Conservation (phyloP, 345 rosid genomes). For the Linum lewisii region DNA sequence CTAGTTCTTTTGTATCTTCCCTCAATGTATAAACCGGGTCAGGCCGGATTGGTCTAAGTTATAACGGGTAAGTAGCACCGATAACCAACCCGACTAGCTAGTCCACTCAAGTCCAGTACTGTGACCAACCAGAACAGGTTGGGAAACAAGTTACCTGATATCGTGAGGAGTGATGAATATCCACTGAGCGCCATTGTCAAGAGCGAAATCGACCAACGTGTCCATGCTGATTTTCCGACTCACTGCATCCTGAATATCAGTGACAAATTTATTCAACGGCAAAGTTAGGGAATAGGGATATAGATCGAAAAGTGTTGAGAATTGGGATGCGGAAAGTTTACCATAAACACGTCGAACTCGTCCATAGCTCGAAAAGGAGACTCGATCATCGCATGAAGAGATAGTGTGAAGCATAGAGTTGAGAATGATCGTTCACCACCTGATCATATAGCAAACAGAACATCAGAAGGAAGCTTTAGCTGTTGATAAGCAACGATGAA, state of each 20-base stretch:
- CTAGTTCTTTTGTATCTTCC: too few relatives aligned
- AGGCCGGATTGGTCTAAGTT: too few relatives aligned
- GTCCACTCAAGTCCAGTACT: too few relatives aligned
- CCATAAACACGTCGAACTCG: slow-evolving; percentile 99
- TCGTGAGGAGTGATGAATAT: slow-evolving; percentile 98
- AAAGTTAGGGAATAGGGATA: not conserved
- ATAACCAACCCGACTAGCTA: too few relatives aligned
- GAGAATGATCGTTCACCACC: slow-evolving; percentile 99
- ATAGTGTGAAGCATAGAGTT: slow-evolving; percentile 84
- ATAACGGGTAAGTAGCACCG: too few relatives aligned
- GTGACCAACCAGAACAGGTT: too few relatives aligned
- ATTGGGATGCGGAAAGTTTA: slow-evolving; percentile 14
- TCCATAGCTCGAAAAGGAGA: slow-evolving; percentile 98
- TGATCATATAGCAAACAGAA: slow-evolving; percentile 16
- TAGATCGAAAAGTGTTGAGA: not conserved
- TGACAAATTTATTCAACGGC: not conserved
- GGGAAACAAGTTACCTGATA: slow-evolving; percentile 82
- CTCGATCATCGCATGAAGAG: slow-evolving; percentile 90
- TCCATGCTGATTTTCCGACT: slow-evolving; percentile 92
- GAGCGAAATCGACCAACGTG: slow-evolving; percentile 76
- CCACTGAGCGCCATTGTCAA: slow-evolving; percentile 83
- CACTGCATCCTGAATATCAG: slow-evolving; percentile 69
- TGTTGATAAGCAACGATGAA: too few relatives aligned
- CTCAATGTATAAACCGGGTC: too few relatives aligned
- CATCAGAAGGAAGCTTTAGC: not conserved